phyloP scores from a whole-genome alignment of 495 filamentous ascomycete species.

The Penicillium pulvis region DNA sequence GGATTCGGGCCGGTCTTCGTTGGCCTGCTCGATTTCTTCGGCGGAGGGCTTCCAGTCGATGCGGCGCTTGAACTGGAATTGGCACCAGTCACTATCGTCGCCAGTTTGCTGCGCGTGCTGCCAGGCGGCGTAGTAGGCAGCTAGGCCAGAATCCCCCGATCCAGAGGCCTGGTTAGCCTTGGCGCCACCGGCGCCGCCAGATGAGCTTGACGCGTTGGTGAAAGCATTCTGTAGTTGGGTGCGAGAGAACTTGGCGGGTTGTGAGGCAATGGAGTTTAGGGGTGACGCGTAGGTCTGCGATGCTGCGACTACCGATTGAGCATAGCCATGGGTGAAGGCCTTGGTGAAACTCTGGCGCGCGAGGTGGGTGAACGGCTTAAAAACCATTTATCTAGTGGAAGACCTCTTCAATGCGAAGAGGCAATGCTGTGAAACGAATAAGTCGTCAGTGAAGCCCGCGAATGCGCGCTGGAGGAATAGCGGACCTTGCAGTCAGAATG shows the following conservation, averaged over 20 bases:
- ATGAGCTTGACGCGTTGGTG: slow-evolving; percentile 62
- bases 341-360: slow-evolving; percentile 96
- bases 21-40: slow-evolving; percentile 51
- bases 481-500: slow-evolving; percentile 53
- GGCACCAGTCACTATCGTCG: slow-evolving; percentile 82
- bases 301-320: slow-evolving; percentile 94
- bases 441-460: background rate
- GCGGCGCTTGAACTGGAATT: slow-evolving; percentile 81
- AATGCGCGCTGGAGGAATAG: slow-evolving; percentile 2
- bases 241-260: slow-evolving; percentile 60
- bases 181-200: slow-evolving; percentile 42
- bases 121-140: slow-evolving; percentile 87
- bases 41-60: slow-evolving; percentile 81
- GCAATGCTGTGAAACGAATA: slow-evolving; percentile 34
- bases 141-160: slow-evolving; percentile 61
- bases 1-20: slow-evolving; percentile 33
- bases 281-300: slow-evolving; percentile 83
- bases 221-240: slow-evolving; percentile 69
- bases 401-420: slow-evolving; percentile 55
- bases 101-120: slow-evolving; percentile 71
- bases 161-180: slow-evolving; percentile 47
- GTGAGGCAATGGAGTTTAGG: slow-evolving; percentile 53
- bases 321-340: slow-evolving; percentile 95
- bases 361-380: slow-evolving; percentile 82
- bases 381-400: slow-evolving; percentile 73